Base-by-base conservation (phyloP, 768 basidiomycete genomes). In the Ramaria sp. region DNA sequence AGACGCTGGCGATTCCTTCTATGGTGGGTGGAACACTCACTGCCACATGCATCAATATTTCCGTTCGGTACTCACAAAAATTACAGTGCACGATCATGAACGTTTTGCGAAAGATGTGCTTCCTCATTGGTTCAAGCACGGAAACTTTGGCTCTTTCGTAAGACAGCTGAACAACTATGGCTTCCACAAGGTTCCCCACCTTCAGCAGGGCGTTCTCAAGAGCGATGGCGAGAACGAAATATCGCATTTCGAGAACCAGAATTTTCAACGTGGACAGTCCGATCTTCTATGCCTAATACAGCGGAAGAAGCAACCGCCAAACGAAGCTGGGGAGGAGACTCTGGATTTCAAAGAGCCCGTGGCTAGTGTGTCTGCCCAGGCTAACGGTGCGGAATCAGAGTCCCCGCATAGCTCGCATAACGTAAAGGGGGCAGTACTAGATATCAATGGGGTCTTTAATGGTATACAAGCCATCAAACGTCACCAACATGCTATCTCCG, bases 111-210 rank as follows among this genome's bases (percentile, higher is more conserved):
- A 81, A 37, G 87, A 95, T 67, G 80, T 96, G 30, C 79, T 98
- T 6, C 90, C 90, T 3, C 79, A 83, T 41, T 98, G 87, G 83
- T 99, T 97, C 81, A 99, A 99, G 67, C 96, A 98, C 70, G 83
- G 86, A 57, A 96, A 95, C 66, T 98, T 96, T 69, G 79, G 81
- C 55, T 88, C 85, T 32, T 96, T 96, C 61, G 91, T 94, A 16
- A 78, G 91, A 13, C 91, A 96, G 65, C 76, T 94, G 60, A 96
- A 94, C 75, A 93, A 93, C 88, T 96, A 94, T 67, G 89, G 89
- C 52, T 92, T 93, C 67, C 88, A 89, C 76, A 88, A 88, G 72
- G 90, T 97, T 45, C 94, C 93, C 0, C 93, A 98, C 65, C 81
- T 97, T 18, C 93, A 95, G 63, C 89, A 95, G 67, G 93, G 94